Evolutionary conservation across 768 basidiomycete species (phyloP).

Genomic region (Xanthoconium stramineum): DNA sequence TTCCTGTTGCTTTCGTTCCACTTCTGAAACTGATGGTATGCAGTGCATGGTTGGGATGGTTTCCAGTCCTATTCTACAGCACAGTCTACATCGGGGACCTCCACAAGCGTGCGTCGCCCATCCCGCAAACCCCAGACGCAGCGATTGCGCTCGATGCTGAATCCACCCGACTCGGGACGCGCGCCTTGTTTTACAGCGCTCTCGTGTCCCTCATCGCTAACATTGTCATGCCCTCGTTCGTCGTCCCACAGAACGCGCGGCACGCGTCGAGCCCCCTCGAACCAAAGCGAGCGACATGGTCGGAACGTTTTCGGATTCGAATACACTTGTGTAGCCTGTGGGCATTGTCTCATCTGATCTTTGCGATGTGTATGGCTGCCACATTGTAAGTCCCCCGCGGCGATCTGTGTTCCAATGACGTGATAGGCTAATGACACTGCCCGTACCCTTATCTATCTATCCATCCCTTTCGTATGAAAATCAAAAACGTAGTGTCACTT

Average conservation of each 20-base stretch:
- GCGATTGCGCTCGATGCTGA: slow-evolving; percentile 51
- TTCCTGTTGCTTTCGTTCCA: background rate
- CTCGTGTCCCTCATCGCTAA: slow-evolving; percentile 66
- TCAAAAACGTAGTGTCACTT: slow-evolving; percentile 54
- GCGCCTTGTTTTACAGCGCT: slow-evolving; percentile 78
- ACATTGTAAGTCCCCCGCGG: slow-evolving; percentile 63
- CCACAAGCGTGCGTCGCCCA: slow-evolving; percentile 52
- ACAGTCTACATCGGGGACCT: slow-evolving; percentile 87
- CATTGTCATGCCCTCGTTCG: slow-evolving; percentile 67
- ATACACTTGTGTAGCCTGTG: slow-evolving; percentile 70
- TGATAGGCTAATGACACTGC: slow-evolving; percentile 10
- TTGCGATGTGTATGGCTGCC: slow-evolving; percentile 73
- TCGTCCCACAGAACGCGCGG: slow-evolving; percentile 26
- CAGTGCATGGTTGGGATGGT: slow-evolving; percentile 89
- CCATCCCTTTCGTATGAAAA: background rate
- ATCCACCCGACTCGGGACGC: slow-evolving; percentile 78
- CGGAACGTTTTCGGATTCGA: slow-evolving; percentile 49
- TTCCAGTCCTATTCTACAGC: slow-evolving; percentile 86
- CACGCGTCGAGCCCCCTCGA: slow-evolving; percentile 15
- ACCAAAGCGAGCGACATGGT: slow-evolving; percentile 25
- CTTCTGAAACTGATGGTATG: slow-evolving; percentile 1
- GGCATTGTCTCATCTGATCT: slow-evolving; percentile 72
- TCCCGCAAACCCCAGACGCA: slow-evolving; percentile 28
- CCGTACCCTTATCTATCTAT: background rate
- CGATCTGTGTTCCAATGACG: background rate